Conservation (phyloP, 1,284 basidiomycete species). For the Naganishia cerealis region DNA sequence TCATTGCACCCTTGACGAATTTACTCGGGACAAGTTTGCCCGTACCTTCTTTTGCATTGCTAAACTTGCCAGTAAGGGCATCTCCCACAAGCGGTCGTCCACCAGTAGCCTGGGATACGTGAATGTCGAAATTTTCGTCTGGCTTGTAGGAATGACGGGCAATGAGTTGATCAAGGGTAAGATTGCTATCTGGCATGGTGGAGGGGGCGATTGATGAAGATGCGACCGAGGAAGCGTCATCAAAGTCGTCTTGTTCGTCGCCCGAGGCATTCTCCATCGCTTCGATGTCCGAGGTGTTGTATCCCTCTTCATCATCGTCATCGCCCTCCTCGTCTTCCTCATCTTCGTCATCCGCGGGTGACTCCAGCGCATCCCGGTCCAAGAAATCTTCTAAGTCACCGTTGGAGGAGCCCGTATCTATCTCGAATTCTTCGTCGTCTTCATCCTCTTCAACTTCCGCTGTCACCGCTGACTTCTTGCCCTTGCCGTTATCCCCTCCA, state of each 20-base stretch:
- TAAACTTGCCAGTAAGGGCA: slow-evolving; percentile 48
- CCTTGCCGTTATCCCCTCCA: neutral
- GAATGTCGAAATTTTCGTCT: slow-evolving; percentile 42
- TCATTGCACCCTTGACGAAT: slow-evolving; percentile 76
- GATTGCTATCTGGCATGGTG: slow-evolving; percentile 14
- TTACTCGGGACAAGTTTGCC: slow-evolving; percentile 48
- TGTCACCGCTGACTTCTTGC: slow-evolving; percentile 32
- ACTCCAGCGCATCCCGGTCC: slow-evolving; percentile 37
- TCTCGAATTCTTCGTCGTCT: slow-evolving; percentile 44
- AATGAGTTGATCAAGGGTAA: slow-evolving; percentile 33
- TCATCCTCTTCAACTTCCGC: slow-evolving; percentile 41
- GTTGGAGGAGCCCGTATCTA: slow-evolving; percentile 33
- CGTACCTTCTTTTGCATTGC: slow-evolving; percentile 48
- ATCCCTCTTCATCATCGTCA: slow-evolving; percentile 51
- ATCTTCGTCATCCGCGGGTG: slow-evolving; percentile 41
- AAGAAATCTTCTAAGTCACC: slow-evolving; percentile 36
- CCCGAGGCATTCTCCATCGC: slow-evolving; percentile 43
- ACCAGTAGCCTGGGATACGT: slow-evolving; percentile 40
- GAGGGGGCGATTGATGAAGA: slow-evolving; percentile 43
- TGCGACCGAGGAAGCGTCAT: slow-evolving; percentile 60
- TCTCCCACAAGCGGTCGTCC: slow-evolving; percentile 36
- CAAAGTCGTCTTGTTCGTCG: slow-evolving; percentile 54
- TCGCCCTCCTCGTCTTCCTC: slow-evolving; percentile 49
- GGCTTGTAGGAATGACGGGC: slow-evolving; percentile 33
- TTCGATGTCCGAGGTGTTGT: slow-evolving; percentile 55